Conservation (phyloP, 257 asterid species). For the Craterostigma plantagineum region DNA sequence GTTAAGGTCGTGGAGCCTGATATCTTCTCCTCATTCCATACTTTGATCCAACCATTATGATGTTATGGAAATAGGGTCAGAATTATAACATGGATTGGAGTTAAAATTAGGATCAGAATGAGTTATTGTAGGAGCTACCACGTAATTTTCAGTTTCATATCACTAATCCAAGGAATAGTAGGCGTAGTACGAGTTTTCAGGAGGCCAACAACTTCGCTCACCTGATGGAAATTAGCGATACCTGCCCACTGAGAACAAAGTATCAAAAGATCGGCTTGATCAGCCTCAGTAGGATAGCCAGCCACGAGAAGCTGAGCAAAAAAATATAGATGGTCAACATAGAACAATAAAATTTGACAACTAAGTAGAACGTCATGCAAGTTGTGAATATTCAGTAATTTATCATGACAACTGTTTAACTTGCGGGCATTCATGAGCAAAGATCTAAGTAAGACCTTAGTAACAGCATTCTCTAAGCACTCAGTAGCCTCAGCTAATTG, state of each 20-base stretch:
- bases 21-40: too few relatives aligned
- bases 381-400: too few relatives aligned
- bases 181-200: too few relatives aligned
- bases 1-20: too few relatives aligned
- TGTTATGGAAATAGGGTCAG: too few relatives aligned
- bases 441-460: constrained; percentile 39
- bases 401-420: too few relatives aligned
- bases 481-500: constrained; percentile 45
- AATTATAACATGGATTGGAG: too few relatives aligned
- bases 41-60: too few relatives aligned
- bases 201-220: constrained; percentile 7
- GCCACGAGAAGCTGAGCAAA: constrained; percentile 34
- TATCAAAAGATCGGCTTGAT: constrained; percentile 60
- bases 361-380: not conserved
- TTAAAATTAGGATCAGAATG: too few relatives aligned
- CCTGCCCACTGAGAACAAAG: constrained; percentile 81
- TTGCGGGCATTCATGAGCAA: not conserved
- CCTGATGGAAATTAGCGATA: constrained; percentile 51
- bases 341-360: constrained; percentile 1
- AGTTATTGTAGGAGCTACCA: too few relatives aligned
- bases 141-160: too few relatives aligned
- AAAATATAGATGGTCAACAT: not conserved
- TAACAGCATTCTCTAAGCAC: constrained; percentile 42
- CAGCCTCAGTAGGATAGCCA: constrained; percentile 40
- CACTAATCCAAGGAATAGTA: too few relatives aligned